Evolutionary conservation across 352 stramenopile species (phyloP).

Genomic region (Phytophthora lateralis): DNA sequence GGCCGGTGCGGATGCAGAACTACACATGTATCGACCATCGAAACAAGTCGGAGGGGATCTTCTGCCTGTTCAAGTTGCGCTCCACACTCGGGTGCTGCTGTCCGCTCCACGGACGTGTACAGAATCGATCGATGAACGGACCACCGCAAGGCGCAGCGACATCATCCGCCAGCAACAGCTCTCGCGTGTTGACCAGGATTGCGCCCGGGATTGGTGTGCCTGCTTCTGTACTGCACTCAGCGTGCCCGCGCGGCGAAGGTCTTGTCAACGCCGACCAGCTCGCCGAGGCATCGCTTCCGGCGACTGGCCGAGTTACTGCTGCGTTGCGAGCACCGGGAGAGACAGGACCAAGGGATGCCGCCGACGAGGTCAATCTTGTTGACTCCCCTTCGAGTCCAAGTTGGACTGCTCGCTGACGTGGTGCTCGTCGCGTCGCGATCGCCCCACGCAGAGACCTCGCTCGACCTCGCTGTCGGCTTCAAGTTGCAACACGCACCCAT

Average conservation of each 20-base stretch:
- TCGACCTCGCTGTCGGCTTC: conserved; percentile 7
- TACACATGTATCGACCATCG: background rate
- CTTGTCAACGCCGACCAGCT: conserved; percentile 8
- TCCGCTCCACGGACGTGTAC: no score
- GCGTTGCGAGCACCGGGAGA: conserved; percentile 9
- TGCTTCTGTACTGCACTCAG: no score
- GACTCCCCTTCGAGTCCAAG: background rate
- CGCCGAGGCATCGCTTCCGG: background rate
- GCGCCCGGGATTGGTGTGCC: no score
- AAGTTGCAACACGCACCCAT: conserved; percentile 30
- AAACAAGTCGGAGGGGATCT: background rate
- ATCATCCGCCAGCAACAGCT: no score
- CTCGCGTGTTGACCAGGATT: background rate
- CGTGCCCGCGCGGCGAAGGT: no score
- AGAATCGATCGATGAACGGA: no score
- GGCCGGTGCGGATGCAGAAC: background rate
- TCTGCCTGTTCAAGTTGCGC: background rate
- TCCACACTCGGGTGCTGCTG: background rate
- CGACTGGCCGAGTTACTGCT: conserved; percentile 7
- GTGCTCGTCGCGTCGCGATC: background rate
- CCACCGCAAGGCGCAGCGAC: no score
- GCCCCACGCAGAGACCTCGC: background rate
- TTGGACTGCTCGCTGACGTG: background rate
- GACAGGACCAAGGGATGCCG: conserved; percentile 27
- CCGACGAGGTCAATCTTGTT: background rate